Conservation (phyloP, 164 flowering plant species). For the Litsea cubeba region DNA sequence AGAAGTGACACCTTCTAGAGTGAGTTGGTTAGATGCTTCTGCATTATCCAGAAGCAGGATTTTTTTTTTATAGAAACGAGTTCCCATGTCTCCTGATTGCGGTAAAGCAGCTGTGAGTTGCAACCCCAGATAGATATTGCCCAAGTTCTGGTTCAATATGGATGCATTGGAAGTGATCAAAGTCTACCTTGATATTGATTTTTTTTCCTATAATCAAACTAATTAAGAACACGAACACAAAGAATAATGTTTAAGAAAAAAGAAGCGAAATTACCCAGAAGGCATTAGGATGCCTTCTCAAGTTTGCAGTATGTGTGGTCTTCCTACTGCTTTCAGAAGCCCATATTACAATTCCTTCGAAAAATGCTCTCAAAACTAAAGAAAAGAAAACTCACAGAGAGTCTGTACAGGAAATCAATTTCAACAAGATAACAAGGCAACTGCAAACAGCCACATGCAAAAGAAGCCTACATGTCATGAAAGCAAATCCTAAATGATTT, state of each 20-base stretch:
- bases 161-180: constrained; percentile 86
- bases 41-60: not conserved
- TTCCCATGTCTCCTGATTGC: constrained; percentile 76
- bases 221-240: too few species aligned
- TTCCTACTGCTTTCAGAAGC: constrained; percentile 56
- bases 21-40: not conserved
- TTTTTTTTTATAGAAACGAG: not conserved
- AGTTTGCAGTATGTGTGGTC: constrained; percentile 55
- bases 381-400: not conserved
- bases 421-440: not conserved
- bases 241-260: not conserved
- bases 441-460: not conserved
- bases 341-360: constrained; percentile 24
- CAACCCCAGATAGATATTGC: constrained; percentile 82
- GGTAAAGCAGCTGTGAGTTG: constrained; percentile 51
- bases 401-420: not conserved
- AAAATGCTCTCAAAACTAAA: constrained; percentile 1
- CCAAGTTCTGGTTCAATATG: constrained; percentile 82
- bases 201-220: too few species aligned
- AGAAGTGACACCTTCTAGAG: too few species aligned
- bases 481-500: not conserved
- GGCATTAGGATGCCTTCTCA: constrained; percentile 80
- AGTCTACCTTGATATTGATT: constrained; percentile 57
- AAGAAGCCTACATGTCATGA: not conserved
- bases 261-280: constrained; percentile 58